Evolutionary conservation across 2,329 filamentous ascomycete species (phyloP).

Genomic region (Alternaria alternata): DNA sequence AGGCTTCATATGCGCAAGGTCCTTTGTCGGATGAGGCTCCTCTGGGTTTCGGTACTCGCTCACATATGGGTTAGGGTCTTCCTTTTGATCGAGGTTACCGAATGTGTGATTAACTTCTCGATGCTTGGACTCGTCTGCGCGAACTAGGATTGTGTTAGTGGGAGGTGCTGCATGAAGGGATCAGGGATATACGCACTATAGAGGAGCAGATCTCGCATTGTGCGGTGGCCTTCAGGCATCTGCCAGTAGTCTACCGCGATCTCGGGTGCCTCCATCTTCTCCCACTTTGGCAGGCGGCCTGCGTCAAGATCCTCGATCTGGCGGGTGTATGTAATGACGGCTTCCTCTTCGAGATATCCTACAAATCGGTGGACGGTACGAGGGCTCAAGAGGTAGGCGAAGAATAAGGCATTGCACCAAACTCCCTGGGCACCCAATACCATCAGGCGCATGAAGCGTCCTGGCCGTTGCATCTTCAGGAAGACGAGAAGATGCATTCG

Average conservation of each 20-base stretch:
- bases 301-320: conserved; percentile 86
- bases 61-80: conserved; percentile 92
- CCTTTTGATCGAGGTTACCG: conserved; percentile 82
- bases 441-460: conserved; percentile 90
- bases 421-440: conserved; percentile 70
- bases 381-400: conserved; percentile 86
- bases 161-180: background rate
- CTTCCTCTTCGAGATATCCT: conserved; percentile 96
- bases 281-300: conserved; percentile 85
- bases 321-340: conserved; percentile 92
- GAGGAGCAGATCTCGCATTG: conserved; percentile 85
- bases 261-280: conserved; percentile 79
- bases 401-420: conserved; percentile 94
- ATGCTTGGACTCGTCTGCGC: conserved; percentile 62
- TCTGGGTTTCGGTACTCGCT: conserved; percentile 77
- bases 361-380: conserved; percentile 94
- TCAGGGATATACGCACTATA: conserved; percentile 70
- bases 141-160: conserved; percentile 32
- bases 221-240: conserved; percentile 83
- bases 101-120: conserved; percentile 96
- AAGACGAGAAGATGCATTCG: conserved; percentile 93
- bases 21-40: conserved; percentile 74
- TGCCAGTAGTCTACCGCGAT: conserved; percentile 93
- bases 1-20: conserved; percentile 69
- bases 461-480: conserved; percentile 87